Base-by-base conservation (phyloP, 2,329 filamentous ascomycete species). In the Hansfordia pulvinata region DNA sequence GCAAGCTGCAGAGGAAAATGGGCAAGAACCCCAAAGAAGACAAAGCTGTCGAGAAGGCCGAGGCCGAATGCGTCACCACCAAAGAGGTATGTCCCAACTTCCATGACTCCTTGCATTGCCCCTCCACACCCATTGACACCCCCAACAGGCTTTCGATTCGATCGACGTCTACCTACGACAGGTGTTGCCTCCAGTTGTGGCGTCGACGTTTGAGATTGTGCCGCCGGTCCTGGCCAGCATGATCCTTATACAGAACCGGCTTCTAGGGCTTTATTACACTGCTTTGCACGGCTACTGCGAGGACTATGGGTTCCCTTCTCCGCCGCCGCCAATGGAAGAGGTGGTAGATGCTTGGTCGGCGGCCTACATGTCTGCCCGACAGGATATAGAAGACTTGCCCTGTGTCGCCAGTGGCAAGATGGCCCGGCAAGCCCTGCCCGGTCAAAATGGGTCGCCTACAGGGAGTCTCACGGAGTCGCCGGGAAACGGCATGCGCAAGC, bases 241-340 rank as follows among this genome's bases (percentile, higher is more conserved):
- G 42, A 71, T 88, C 23, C 62, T 78, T 43, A 73, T 85, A 16
- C 82, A 88, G 49, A 85, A 85, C 46, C 69, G 73, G 24, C 59
- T 90, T 27, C 68, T 90, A 5, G 82, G 74, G 0, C 64, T 85
- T 34, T 74, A 83, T 39, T 90, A 90, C 52, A 90, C 82, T 1
- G 63, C 73, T 4, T 56, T 88, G 6, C 74, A 85, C 45, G 71
- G 68, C 30, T 90, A 78, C 49, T 83, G 76, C 38, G 62, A 74
- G 37, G 67, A 77, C 17, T 62, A 74, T 38, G 60, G 67, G 5
- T 76, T 85, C 40, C 76, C 77, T 1, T 77, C 76, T 23, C 77
- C 80, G 2, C 64, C 81, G 8, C 76, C 80, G 3, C 66, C 76
- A 10, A 76, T 85, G 59, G 70, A 76, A 15, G 68, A 79, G 26